Percentiles rank a stretch among this genome's conserved stretches.
These are phyloP conservation scores for Trametes gibbosa DNA, from an alignment of 768 basidiomycete genomes.

Conservation along the genomic window DNA sequence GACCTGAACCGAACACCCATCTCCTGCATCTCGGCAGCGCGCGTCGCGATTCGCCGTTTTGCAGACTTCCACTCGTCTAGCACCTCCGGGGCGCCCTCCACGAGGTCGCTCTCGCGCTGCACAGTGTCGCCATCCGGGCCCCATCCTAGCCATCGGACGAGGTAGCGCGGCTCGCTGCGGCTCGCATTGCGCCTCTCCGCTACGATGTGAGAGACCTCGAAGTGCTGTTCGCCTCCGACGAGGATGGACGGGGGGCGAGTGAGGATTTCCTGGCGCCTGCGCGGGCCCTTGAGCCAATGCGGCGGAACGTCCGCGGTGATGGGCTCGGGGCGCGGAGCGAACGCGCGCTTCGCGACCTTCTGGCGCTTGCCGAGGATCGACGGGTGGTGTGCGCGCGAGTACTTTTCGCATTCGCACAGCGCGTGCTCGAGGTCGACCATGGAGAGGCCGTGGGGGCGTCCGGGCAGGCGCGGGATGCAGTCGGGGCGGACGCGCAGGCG, in stretches of 20 bases:
- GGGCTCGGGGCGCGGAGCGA: constrained; percentile 19
- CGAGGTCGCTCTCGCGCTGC: constrained; percentile 21
- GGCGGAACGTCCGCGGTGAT: constrained; percentile 27
- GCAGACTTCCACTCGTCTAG: constrained; percentile 23
- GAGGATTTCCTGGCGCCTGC: constrained; percentile 6
- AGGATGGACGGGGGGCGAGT: constrained; percentile 4
- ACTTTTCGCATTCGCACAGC: constrained; percentile 79
- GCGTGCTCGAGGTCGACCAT: constrained; percentile 77
- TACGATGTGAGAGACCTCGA: constrained; percentile 33
- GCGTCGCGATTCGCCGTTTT: constrained; percentile 19
- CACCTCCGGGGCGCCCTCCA: constrained; percentile 23
- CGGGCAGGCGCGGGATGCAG: constrained; percentile 26
- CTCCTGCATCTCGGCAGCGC: constrained; percentile 9
- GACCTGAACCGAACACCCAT: constrained; percentile 10
- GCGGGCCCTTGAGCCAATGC: constrained; percentile 20
- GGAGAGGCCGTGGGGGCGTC: constrained; percentile 37
- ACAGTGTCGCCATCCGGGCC: constrained; percentile 30
- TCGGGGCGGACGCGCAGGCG: constrained; percentile 43
- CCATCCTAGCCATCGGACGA: constrained; percentile 31
- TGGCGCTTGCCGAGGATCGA: constrained; percentile 37
- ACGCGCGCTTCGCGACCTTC: constrained; percentile 30
- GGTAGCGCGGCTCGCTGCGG: constrained; percentile 14
- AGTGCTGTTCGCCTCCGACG: constrained; percentile 21
- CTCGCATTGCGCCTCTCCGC: constrained; percentile 20
- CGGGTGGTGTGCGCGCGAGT: constrained; percentile 57